phyloP scores from a whole-genome alignment of 2,329 filamentous ascomycete species.

The Lojkania enalia region DNA sequence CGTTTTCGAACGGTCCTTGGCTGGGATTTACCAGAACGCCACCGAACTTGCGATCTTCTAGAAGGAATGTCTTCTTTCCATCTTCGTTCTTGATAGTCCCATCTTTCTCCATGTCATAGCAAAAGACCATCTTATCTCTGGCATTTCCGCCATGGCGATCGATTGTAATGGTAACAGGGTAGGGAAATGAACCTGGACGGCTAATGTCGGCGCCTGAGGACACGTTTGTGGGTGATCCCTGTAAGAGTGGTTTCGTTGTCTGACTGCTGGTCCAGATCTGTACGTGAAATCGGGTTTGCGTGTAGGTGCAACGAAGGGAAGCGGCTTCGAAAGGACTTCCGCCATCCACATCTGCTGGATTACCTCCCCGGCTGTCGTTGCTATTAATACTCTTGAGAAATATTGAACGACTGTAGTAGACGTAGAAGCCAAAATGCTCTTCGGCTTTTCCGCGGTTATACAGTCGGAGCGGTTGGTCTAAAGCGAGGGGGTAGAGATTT shows the following conservation, averaged over 20 bases:
- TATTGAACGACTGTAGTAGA: constrained; percentile 84
- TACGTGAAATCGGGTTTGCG: constrained; percentile 63
- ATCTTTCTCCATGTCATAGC: constrained; percentile 58
- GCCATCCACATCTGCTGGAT: constrained; percentile 54
- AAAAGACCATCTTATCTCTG: constrained; percentile 61
- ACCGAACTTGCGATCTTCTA: constrained; percentile 57
- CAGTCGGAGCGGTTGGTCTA: constrained; percentile 75
- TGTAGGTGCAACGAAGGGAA: constrained; percentile 59
- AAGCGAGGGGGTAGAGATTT: constrained; percentile 69
- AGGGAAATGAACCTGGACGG: constrained; percentile 62
- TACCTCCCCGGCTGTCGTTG: constrained; percentile 45
- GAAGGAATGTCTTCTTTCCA: constrained; percentile 51
- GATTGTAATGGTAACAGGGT: constrained; percentile 62
- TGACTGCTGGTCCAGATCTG: constrained; percentile 63
- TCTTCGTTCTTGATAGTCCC: constrained; percentile 46
- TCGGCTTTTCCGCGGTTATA: constrained; percentile 79
- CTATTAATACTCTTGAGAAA: constrained; percentile 69
- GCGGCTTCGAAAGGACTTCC: constrained; percentile 53
- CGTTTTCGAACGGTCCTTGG: constrained; percentile 48
- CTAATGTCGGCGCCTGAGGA: constrained; percentile 48
- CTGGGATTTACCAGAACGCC: constrained; percentile 58
- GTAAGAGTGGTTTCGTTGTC: constrained; percentile 41
- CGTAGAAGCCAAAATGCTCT: constrained; percentile 94
- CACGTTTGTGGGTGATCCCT: constrained; percentile 31
- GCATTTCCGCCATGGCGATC: constrained; percentile 63